Evolutionary conservation across 257 asterid genomes (phyloP).

Genomic region (Echium plantagineum): DNA sequence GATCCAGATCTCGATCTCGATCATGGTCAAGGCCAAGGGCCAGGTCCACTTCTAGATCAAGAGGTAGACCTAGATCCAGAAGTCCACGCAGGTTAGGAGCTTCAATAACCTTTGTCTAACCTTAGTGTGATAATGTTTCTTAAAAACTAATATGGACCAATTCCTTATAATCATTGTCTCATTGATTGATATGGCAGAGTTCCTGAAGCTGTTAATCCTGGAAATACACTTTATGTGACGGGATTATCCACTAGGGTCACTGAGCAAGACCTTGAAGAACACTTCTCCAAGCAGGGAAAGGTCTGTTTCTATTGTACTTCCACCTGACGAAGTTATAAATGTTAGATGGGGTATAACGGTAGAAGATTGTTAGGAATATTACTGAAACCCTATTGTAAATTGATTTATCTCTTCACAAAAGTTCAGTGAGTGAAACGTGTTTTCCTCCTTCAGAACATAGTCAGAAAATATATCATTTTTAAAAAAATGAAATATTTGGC

Average conservation of each 20-base stretch:
- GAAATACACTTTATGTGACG: slow-evolving; percentile 34
- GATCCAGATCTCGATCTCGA: slow-evolving; percentile 57
- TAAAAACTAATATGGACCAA: too few species aligned
- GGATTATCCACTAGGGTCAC: slow-evolving; percentile 33
- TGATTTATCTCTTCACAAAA: background rate
- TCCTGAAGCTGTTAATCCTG: slow-evolving; percentile 21
- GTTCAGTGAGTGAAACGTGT: background rate
- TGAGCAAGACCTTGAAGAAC: slow-evolving; percentile 28
- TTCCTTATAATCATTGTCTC: too few species aligned
- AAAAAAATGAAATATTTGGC: background rate
- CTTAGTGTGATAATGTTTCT: background rate
- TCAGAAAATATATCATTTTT: background rate
- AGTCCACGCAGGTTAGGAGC: slow-evolving; percentile 55
- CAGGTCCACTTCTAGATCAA: slow-evolving; percentile 48
- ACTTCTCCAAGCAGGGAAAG: slow-evolving; percentile 30
- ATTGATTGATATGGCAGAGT: background rate
- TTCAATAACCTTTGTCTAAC: slow-evolving; percentile 5
- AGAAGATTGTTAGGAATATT: background rate
- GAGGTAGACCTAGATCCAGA: slow-evolving; percentile 58
- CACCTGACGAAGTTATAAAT: background rate
- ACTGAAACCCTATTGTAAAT: background rate
- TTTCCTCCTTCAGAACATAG: background rate
- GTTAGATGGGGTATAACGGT: too few species aligned
- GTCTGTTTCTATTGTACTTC: slow-evolving; percentile 4
- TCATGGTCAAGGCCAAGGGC: slow-evolving; percentile 48